These are phyloP conservation scores for Chytriomyces hyalinus DNA, from an alignment of 192 early-diverging fungal species.

Conservation along the genomic window DNA sequence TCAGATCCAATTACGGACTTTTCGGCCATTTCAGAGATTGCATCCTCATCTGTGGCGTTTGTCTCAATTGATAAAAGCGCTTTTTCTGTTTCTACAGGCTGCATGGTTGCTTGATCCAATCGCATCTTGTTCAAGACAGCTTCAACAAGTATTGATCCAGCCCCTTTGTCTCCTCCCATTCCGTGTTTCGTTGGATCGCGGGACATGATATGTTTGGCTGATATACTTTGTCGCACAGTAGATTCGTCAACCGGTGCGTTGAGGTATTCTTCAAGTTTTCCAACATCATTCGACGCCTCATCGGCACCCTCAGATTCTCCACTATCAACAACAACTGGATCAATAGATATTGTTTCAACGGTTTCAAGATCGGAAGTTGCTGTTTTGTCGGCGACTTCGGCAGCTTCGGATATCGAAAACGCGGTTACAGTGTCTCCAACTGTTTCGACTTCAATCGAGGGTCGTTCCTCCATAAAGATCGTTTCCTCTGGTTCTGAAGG, in stretches of 20 bases:
- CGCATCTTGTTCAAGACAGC: constrained; percentile 2
- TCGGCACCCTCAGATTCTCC: background rate
- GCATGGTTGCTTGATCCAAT: background rate
- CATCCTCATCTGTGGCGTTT: background rate
- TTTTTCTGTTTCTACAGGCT: background rate
- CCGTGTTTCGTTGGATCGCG: constrained; percentile 7
- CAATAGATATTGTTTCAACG: constrained; percentile 1
- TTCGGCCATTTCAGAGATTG: constrained; percentile 34
- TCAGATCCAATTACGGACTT: constrained; percentile 3
- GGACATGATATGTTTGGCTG: constrained; percentile 34
- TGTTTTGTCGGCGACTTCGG: background rate
- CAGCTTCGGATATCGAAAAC: background rate
- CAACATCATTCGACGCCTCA: background rate
- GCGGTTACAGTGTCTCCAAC: background rate
- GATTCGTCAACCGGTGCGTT: constrained; percentile 31
- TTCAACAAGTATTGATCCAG: background rate
- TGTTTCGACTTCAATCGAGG: background rate
- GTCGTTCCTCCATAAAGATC: background rate
- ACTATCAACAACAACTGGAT: background rate
- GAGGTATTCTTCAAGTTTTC: constrained; percentile 43
- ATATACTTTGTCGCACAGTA: constrained; percentile 42
- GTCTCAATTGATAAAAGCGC: background rate
- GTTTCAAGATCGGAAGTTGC: background rate
- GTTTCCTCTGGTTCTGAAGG: background rate
- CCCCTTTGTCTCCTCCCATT: background rate